phyloP scores from a whole-genome alignment of 768 basidiomycete species.

The Rhodotorula graminis region DNA sequence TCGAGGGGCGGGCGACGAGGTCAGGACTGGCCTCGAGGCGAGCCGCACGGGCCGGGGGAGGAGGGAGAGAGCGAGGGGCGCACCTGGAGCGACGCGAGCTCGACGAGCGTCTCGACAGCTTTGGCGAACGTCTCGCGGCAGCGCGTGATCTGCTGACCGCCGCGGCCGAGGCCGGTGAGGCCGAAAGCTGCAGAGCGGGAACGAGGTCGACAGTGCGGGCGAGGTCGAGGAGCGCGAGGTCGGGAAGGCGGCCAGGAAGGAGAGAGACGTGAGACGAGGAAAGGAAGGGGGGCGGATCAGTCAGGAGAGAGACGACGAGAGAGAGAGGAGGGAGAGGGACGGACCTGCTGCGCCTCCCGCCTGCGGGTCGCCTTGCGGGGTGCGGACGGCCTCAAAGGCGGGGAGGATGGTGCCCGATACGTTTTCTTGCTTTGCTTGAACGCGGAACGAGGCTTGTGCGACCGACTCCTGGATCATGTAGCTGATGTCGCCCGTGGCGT shows the following conservation, averaged over 20 bases:
- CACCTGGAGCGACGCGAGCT: slow-evolving; percentile 76
- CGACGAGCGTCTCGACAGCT: slow-evolving; percentile 92
- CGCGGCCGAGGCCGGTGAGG: slow-evolving; percentile 90
- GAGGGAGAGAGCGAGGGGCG: not conserved
- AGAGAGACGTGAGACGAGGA: too few relatives aligned
- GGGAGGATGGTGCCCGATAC: slow-evolving; percentile 95
- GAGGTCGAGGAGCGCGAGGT: too few relatives aligned
- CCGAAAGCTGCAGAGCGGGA: slow-evolving; percentile 69
- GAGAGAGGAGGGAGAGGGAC: slow-evolving; percentile 20
- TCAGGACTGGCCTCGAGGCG: not conserved
- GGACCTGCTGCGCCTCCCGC: slow-evolving; percentile 4
- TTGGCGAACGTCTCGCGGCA: slow-evolving; percentile 98
- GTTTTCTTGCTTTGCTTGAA: slow-evolving; percentile 94
- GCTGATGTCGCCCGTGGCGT: slow-evolving; percentile 87
- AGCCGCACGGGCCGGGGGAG: not conserved
- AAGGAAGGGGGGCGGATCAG: too few relatives aligned
- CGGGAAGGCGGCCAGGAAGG: slow-evolving; percentile 26
- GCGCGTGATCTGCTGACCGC: slow-evolving; percentile 89
- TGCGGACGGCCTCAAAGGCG: slow-evolving; percentile 77
- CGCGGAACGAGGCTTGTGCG: slow-evolving; percentile 81
- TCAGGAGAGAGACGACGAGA: too few relatives aligned
- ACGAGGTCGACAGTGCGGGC: not conserved
- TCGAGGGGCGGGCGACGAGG: too few relatives aligned
- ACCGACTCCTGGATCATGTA: slow-evolving; percentile 98
- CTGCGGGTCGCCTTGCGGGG: slow-evolving; percentile 46